Evolutionary conservation across 1,139 yeast species (phyloP).

Genomic region (Saccharomyces hybrid): DNA sequence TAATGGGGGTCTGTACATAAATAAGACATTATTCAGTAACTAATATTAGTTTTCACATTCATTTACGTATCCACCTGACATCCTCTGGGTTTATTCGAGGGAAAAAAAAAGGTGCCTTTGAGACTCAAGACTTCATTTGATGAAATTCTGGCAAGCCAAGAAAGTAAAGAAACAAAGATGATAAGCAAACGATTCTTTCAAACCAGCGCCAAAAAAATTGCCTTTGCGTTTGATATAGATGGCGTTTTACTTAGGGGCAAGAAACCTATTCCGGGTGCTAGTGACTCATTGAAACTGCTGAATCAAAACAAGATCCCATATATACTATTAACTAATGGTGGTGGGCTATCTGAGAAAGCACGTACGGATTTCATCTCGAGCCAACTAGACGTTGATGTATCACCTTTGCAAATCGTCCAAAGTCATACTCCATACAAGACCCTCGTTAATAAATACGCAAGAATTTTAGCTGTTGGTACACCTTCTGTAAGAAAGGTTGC

Average conservation of each 20-base stretch:
- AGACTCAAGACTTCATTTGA: neutral
- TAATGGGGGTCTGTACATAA: neutral
- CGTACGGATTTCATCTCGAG: conserved; percentile 52
- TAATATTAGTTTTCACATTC: neutral
- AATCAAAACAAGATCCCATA: conserved; percentile 60
- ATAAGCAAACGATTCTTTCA: conserved; percentile 15
- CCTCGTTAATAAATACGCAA: conserved; percentile 43
- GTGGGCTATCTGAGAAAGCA: conserved; percentile 65
- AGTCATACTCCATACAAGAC: conserved; percentile 86
- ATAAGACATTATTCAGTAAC: neutral
- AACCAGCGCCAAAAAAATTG: conserved; percentile 18
- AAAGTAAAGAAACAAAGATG: neutral
- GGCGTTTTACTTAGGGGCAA: conserved; percentile 83
- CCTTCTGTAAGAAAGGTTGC: conserved; percentile 73
- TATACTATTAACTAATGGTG: conserved; percentile 85
- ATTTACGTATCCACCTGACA: too few species aligned
- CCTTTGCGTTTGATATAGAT: conserved; percentile 57
- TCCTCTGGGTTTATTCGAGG: neutral
- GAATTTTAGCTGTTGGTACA: conserved; percentile 82
- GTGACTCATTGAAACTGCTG: conserved; percentile 52
- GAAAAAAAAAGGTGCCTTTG: neutral
- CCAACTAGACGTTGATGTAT: conserved; percentile 43
- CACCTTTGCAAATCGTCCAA: conserved; percentile 66
- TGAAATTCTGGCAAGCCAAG: neutral
- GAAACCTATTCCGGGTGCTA: conserved; percentile 60